phyloP scores from a whole-genome alignment of 1,284 basidiomycete species.

The Puccinia coronata region DNA sequence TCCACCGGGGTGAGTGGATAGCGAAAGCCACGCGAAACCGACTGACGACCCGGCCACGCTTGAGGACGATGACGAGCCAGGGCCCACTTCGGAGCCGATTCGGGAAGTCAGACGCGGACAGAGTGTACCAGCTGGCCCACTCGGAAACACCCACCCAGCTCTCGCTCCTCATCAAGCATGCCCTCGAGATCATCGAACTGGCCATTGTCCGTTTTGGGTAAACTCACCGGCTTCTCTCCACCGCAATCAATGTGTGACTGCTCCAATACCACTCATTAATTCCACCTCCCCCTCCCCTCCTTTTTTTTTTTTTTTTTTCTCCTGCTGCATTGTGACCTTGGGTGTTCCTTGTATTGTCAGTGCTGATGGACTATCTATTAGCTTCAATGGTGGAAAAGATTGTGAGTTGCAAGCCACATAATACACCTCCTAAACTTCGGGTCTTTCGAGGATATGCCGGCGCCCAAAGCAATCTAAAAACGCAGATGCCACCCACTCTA shows the following conservation, averaged over 20 bases:
- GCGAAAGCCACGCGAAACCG: no score
- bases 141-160: not conserved
- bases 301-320: not conserved
- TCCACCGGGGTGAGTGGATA: no score
- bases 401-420: slow-evolving; percentile 65
- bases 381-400: slow-evolving; percentile 98
- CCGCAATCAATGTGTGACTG: not conserved
- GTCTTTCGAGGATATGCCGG: not conserved
- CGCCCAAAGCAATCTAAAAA: not conserved
- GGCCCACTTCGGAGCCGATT: slow-evolving; percentile 7
- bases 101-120: slow-evolving; percentile 6
- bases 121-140: slow-evolving; percentile 19
- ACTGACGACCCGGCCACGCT: no score
- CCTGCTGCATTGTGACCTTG: no score
- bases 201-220: slow-evolving; percentile 37
- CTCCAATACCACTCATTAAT: not conserved
- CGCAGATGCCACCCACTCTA: not conserved
- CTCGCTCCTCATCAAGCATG: slow-evolving; percentile 17
- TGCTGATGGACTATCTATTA: slow-evolving; percentile 67
- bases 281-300: not conserved
- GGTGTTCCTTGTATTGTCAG: slow-evolving; percentile 10
- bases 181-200: slow-evolving; percentile 35
- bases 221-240: not conserved
- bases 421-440: not conserved
- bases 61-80: not conserved